Percentiles rank a stretch among this genome's conserved stretches.
phyloP scores from a whole-genome alignment of 192 early-diverging fungal genomes.

The Chytriomyces confervae region DNA sequence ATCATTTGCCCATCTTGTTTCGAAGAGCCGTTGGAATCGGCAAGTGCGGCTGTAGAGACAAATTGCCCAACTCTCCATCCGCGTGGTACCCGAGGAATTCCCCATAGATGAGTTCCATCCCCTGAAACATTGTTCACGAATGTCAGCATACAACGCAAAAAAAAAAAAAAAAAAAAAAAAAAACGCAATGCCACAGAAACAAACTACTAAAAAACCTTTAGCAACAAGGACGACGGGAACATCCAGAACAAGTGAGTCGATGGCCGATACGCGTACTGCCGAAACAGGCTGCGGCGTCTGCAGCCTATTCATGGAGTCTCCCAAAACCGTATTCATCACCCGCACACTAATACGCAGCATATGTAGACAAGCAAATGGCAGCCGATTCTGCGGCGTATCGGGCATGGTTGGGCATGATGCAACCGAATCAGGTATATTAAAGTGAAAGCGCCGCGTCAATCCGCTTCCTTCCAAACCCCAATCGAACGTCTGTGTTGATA shows the following conservation, averaged over 20 bases:
- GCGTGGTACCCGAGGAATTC: slow-evolving; percentile 27
- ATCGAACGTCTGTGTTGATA: slow-evolving; percentile 21
- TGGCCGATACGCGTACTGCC: slow-evolving; percentile 19
- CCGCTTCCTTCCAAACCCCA: not conserved
- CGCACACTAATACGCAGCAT: slow-evolving; percentile 30
- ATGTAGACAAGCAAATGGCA: slow-evolving; percentile 18
- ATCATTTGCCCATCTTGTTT: not conserved
- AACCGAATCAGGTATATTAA: slow-evolving; percentile 4
- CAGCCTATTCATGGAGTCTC: not conserved
- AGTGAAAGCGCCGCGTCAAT: slow-evolving; percentile 21
- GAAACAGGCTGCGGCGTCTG: slow-evolving; percentile 1
- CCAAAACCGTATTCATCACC: not conserved
- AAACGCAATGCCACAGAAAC: not conserved
- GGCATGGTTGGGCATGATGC: slow-evolving; percentile 23
- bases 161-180: not conserved
- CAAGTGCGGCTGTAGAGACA: not conserved
- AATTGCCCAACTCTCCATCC: slow-evolving; percentile 32
- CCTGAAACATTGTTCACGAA: not conserved
- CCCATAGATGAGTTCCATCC: slow-evolving; percentile 16
- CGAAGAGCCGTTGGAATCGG: not conserved
- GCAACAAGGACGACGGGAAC: slow-evolving; percentile 21
- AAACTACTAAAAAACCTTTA: not conserved
- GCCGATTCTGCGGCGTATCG: slow-evolving; percentile 27
- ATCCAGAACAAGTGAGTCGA: slow-evolving; percentile 11
- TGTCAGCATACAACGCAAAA: not conserved